Evolutionary conservation across 768 basidiomycete genomes (phyloP), one percentile per base, ranked within the genome.

Genomic region (Hericium alpestre): DNA sequence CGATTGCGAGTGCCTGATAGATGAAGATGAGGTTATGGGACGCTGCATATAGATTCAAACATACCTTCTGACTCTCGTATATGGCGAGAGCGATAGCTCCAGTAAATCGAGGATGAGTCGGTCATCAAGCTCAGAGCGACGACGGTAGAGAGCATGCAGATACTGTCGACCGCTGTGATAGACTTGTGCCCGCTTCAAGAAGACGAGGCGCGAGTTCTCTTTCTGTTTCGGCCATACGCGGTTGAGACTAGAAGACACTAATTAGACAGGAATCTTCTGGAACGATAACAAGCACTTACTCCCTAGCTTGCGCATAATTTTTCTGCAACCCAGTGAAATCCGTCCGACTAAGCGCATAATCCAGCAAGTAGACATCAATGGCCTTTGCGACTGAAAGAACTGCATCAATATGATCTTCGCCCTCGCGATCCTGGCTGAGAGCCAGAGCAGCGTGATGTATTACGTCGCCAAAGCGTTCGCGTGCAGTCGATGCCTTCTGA

Each of bases 371-470:
- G 2, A 83, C 80, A 61, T 91, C 90, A 47, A 91, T 84, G 3
- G 83, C 84, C 49, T 82, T 82, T 22, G 83, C 79, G 16, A 90
- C 79, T 39, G 75, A 75, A 38, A 90, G 78, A 37, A 95, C 82
- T 4, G 90, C 87, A 67, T 98, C 94, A 47, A 90, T 87, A 59
- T 90, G 87, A 66, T 92, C 89, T 68, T 91, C 90, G 38, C 79
- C 82, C 47, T 78, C 79, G 12, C 75, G 79, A 46, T 79, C 77
- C 63, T 79, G 76, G 39, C 82, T 80, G 40, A 93, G 71, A 15
- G 81, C 75, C 20, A 71, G 73, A 2, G 91, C 83, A 1, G 90
- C 91, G 37, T 71, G 71, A 58, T 87, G 82, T 39, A 90, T 69
- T 11, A 90, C 71, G 38, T 79, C 70, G 3, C 89, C 92, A 61